phyloP scores from a whole-genome alignment of 2,329 filamentous ascomycete genomes.

The Nemania sp. region DNA sequence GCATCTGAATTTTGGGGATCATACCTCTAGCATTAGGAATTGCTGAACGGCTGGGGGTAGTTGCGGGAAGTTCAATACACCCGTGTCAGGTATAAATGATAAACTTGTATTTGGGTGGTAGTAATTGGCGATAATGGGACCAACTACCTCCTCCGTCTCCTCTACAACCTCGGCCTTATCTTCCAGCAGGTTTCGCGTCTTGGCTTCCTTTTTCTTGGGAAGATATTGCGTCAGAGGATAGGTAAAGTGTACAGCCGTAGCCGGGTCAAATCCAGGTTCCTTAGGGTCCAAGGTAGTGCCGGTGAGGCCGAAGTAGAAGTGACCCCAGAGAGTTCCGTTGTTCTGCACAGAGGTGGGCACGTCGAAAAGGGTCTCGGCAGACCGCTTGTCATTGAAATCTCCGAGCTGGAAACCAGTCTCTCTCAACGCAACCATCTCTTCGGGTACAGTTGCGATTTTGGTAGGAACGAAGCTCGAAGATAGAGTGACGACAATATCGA shows the following conservation, averaged over 20 bases:
- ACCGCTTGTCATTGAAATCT: constrained; percentile 81
- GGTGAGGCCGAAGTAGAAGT: constrained; percentile 87
- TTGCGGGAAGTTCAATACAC: constrained; percentile 73
- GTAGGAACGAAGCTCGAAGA: constrained; percentile 79
- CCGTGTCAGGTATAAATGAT: constrained; percentile 84
- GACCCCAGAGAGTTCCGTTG: constrained; percentile 93
- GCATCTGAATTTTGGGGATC: constrained; percentile 1
- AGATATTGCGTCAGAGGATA: constrained; percentile 91
- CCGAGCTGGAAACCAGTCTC: constrained; percentile 85
- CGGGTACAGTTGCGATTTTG: constrained; percentile 72
- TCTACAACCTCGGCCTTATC: constrained; percentile 61
- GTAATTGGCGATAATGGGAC: constrained; percentile 82
- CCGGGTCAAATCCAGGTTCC: constrained; percentile 76
- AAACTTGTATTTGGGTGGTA: constrained; percentile 97
- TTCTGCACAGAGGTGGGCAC: constrained; percentile 85
- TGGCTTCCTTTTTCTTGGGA: constrained; percentile 87
- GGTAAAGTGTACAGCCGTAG: constrained; percentile 83
- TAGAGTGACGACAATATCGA: constrained; percentile 89
- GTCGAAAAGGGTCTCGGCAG: constrained; percentile 79
- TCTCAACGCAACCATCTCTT: constrained; percentile 78
- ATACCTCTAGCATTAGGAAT: constrained; percentile 79
- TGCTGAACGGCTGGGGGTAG: constrained; percentile 81
- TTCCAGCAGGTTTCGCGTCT: constrained; percentile 88
- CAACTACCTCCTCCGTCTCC: constrained; percentile 64
- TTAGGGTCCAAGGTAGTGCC: constrained; percentile 83